Evolutionary conservation across 2,329 filamentous ascomycete genomes (phyloP).

Genomic region (Ambrosiella xylebori): DNA sequence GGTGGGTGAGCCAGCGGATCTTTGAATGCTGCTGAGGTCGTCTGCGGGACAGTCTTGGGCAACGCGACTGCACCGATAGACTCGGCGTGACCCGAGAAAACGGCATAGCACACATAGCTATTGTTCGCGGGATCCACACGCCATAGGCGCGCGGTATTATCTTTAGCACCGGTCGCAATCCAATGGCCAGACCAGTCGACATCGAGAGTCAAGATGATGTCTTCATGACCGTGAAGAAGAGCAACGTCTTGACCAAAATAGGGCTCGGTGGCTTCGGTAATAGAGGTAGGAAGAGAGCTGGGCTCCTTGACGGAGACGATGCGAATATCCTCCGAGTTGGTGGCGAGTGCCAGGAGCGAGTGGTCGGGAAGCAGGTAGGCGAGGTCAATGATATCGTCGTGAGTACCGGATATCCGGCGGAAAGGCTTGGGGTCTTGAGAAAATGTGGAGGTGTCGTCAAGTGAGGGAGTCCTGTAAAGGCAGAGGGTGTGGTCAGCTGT

Average conservation of each 20-base stretch:
- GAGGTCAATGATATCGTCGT: conserved; percentile 94
- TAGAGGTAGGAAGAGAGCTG: conserved; percentile 15
- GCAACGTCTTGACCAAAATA: conserved; percentile 87
- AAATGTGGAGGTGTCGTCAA: conserved; percentile 15
- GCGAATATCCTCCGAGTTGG: conserved; percentile 84
- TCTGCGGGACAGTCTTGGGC: conserved; percentile 49
- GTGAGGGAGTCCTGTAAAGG: conserved; percentile 38
- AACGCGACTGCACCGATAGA: conserved; percentile 81
- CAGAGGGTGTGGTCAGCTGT: conserved; percentile 81
- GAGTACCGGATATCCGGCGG: conserved; percentile 79
- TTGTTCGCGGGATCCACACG: conserved; percentile 58
- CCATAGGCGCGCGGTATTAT: conserved; percentile 89
- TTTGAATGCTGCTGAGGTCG: conserved; percentile 50
- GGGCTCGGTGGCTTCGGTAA: conserved; percentile 19
- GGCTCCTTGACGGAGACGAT: conserved; percentile 53
- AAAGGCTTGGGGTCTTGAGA: conserved; percentile 31
- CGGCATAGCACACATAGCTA: conserved; percentile 63
- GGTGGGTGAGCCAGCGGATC: conserved; percentile 68
- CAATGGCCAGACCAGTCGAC: conserved; percentile 94
- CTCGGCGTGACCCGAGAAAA: conserved; percentile 83
- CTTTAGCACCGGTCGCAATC: conserved; percentile 91
- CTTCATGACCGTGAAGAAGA: conserved; percentile 73
- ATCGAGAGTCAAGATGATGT: conserved; percentile 89
- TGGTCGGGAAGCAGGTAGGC: conserved; percentile 68
- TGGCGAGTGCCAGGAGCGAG: conserved; percentile 74